Percentiles rank a stretch among this genome's conserved stretches.
Conservation (phyloP, 2,329 filamentous ascomycete genomes). For the Colletotrichum cereale region DNA sequence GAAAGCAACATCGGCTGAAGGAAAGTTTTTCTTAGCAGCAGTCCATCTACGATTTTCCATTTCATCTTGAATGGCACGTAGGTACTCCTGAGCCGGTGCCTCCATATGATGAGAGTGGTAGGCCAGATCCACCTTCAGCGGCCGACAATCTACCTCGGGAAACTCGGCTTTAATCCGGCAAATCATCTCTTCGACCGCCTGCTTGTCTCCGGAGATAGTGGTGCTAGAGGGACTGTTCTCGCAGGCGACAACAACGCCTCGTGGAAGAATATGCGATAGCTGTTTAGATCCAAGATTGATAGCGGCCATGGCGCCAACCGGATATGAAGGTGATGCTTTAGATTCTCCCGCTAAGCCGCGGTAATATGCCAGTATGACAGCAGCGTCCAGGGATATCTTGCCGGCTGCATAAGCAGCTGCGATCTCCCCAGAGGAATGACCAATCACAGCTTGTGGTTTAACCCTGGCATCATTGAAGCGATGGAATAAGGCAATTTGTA, state of each 20-base stretch:
- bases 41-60: background rate
- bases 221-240: constrained; percentile 18
- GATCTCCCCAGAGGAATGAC: constrained; percentile 60
- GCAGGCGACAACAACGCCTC: constrained; percentile 20
- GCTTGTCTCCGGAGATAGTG: constrained; percentile 19
- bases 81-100: background rate
- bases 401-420: constrained; percentile 58
- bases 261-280: background rate
- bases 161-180: background rate
- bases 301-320: constrained; percentile 34
- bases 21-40: background rate
- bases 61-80: background rate
- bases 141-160: background rate
- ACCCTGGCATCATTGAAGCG: constrained; percentile 50
- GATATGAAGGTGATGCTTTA: no score
- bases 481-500: constrained; percentile 57
- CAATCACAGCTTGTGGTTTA: constrained; percentile 50
- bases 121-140: constrained; percentile 19
- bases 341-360: no score
- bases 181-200: constrained; percentile 19
- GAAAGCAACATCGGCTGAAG: background rate
- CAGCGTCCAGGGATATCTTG: constrained; percentile 49
- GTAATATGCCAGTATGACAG: constrained; percentile 51
- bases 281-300: background rate
- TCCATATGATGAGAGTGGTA: constrained; percentile 25